A percentile compares a stretch with the other conserved stretches of the same genome.
phyloP scores from a whole-genome alignment of 306 rosid species.

The Vigna mungo region DNA sequence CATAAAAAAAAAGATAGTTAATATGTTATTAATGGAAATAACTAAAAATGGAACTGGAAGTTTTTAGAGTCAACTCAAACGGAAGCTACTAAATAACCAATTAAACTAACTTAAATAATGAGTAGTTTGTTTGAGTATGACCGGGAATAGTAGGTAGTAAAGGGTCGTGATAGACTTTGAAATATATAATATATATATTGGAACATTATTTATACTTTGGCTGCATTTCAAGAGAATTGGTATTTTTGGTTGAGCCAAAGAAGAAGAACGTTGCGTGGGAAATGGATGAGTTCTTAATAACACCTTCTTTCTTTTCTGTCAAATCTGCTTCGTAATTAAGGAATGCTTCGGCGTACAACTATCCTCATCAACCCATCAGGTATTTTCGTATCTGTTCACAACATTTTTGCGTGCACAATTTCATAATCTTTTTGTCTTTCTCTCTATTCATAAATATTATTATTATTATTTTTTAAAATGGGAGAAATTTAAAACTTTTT shows the following conservation, averaged over 20 bases:
- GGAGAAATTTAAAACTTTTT: no score
- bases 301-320: background rate
- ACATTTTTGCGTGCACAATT: background rate
- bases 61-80: background rate
- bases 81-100: background rate
- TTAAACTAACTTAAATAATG: conserved; percentile 4
- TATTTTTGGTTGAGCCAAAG: background rate
- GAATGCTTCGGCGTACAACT: background rate
- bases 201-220: conserved; percentile 35
- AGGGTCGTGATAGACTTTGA: conserved; percentile 7
- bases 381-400: conserved; percentile 12
- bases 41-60: background rate
- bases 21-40: background rate
- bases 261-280: conserved; percentile 34
- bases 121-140: background rate
- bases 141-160: conserved; percentile 30
- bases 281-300: background rate
- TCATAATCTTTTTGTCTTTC: no score
- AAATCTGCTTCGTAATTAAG: conserved; percentile 40
- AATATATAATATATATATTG: no score
- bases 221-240: conserved; percentile 39
- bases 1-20: background rate
- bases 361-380: conserved; percentile 24
- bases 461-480: no score
- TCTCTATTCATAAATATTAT: no score